Percentiles rank a stretch among this genome's conserved stretches.
Conservation (phyloP, 495 filamentous ascomycete genomes). For the Aspergillus ostianus region DNA sequence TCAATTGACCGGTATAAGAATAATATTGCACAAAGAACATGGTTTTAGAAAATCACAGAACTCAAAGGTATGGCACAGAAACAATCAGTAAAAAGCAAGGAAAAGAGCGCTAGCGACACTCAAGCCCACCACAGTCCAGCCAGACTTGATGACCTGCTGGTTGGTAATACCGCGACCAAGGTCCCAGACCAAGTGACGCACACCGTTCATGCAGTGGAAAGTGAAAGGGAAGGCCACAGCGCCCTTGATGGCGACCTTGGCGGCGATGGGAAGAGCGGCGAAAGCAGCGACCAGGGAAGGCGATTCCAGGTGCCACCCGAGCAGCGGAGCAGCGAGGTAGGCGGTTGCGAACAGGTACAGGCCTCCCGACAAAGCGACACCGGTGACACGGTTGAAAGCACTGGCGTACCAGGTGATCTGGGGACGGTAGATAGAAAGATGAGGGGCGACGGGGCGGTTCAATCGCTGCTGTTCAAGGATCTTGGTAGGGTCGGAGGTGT, state of each 20-base stretch:
- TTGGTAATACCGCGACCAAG: slow-evolving; percentile 65
- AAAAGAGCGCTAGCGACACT: slow-evolving; percentile 59
- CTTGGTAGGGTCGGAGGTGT: slow-evolving; percentile 55
- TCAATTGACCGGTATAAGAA: slow-evolving; percentile 20
- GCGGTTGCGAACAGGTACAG: slow-evolving; percentile 82
- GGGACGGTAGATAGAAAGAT: slow-evolving; percentile 84
- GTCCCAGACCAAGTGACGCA: slow-evolving; percentile 92
- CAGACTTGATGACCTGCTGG: slow-evolving; percentile 67
- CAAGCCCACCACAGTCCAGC: slow-evolving; percentile 71
- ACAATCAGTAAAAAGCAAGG: slow-evolving; percentile 56
- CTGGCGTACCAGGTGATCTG: slow-evolving; percentile 84
- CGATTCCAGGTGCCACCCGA: slow-evolving; percentile 85
- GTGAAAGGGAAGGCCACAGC: slow-evolving; percentile 76
- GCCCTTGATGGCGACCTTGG: slow-evolving; percentile 73
- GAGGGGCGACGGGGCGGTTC: slow-evolving; percentile 79
- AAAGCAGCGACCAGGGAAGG: slow-evolving; percentile 75
- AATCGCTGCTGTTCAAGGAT: slow-evolving; percentile 86
- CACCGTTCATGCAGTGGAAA: slow-evolving; percentile 81
- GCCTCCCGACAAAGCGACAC: slow-evolving; percentile 63
- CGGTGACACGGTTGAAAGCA: slow-evolving; percentile 77
- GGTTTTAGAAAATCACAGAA: slow-evolving; percentile 24
- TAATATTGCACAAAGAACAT: slow-evolving; percentile 26
- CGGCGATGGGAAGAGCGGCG: slow-evolving; percentile 64
- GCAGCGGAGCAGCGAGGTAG: slow-evolving; percentile 77
- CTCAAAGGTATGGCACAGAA: slow-evolving; percentile 42